These are phyloP conservation scores for Globisporangium cederbergense DNA, from an alignment of 352 stramenopile species.

Conservation along the genomic window DNA sequence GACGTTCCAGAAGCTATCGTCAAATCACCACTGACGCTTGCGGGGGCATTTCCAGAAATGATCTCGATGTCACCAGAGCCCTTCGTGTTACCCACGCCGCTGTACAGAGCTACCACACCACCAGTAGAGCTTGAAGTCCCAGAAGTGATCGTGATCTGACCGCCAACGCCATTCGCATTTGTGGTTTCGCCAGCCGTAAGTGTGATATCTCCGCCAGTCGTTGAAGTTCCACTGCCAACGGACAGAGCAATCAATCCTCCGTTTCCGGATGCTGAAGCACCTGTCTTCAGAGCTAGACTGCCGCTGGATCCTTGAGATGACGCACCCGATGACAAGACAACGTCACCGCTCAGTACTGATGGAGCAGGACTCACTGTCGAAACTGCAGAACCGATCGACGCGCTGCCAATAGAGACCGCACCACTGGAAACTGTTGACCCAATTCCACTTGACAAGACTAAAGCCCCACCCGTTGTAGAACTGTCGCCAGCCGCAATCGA, in stretches of 20 bases:
- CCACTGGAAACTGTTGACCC: conserved; percentile 23
- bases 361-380: conserved; percentile 4
- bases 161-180: conserved; percentile 26
- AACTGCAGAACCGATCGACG: conserved; percentile 22
- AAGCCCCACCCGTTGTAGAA: conserved; percentile 12
- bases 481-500: conserved; percentile 13
- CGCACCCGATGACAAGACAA: conserved; percentile 18
- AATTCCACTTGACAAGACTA: conserved; percentile 23
- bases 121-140: conserved; percentile 35
- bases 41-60: conserved; percentile 26
- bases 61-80: conserved; percentile 45
- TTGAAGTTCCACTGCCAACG: conserved; percentile 22
- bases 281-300: conserved; percentile 19
- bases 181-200: conserved; percentile 28
- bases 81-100: conserved; percentile 32
- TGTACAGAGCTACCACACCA: conserved; percentile 33
- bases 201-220: conserved; percentile 25
- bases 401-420: conserved; percentile 22
- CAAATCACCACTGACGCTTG: conserved; percentile 52
- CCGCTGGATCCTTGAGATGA: conserved; percentile 27
- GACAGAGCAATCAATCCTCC: conserved; percentile 22
- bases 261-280: conserved; percentile 20
- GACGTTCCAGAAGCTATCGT: conserved; percentile 36
- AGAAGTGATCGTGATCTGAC: conserved; percentile 32
- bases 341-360: conserved; percentile 18